Conservation (phyloP, 192 early-diverging fungal genomes). For the Podila epigama region DNA sequence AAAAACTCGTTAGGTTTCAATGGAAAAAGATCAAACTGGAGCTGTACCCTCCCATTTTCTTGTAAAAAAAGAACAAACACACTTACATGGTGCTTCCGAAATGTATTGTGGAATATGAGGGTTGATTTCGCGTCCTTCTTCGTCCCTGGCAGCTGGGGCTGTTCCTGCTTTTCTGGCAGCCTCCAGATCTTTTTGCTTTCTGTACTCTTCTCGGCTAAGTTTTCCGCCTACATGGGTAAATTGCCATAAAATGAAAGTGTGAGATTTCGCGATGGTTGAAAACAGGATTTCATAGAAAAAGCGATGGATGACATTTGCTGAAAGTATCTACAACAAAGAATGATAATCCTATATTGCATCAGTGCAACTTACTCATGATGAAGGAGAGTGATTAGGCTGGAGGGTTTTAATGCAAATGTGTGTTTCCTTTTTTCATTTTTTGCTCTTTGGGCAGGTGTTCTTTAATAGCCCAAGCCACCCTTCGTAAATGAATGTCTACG, state of each 20-base stretch:
- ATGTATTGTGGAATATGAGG: constrained; percentile 99
- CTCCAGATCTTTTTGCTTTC: constrained; percentile 92
- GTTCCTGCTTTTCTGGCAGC: constrained; percentile 96
- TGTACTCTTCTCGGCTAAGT: constrained; percentile 94
- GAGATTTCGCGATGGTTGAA: too few species aligned
- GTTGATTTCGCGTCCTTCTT: constrained; percentile 94
- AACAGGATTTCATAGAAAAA: too few species aligned
- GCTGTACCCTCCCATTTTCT: too few species aligned
- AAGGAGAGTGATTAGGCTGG: neutral
- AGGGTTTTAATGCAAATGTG: neutral
- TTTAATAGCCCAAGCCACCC: neutral
- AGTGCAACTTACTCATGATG: neutral
- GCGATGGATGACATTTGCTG: too few species aligned
- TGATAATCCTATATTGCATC: too few species aligned
- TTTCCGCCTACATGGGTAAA: constrained; percentile 54
- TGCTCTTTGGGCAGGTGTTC: too few species aligned
- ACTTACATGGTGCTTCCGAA: constrained; percentile 88
- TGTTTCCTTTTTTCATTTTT: neutral
- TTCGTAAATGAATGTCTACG: neutral
- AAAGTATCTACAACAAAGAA: too few species aligned
- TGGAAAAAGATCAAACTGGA: neutral
- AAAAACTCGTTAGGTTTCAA: neutral
- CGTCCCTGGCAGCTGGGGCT: constrained; percentile 84
- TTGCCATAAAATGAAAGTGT: too few species aligned
- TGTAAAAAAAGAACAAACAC: neutral